Base-by-base conservation (phyloP, 768 basidiomycete species). In the Amanita pseudoporphyria region DNA sequence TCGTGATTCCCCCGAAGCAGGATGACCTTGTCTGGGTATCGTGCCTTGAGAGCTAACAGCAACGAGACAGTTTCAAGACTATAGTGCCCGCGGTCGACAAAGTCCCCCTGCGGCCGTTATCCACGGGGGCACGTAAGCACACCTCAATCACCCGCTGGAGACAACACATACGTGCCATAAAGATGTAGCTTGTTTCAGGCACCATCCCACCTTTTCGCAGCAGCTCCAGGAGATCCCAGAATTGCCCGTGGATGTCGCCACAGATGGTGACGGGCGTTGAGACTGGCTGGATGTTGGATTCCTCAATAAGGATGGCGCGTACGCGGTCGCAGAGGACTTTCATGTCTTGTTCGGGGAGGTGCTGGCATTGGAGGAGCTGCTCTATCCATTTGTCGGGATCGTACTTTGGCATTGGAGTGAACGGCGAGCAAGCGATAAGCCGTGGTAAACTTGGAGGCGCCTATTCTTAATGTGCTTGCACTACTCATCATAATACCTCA, bases 211-310 rank as follows among this genome's bases (percentile, higher is more conserved):
- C 92, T 50, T 89, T 83, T 57, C 86, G 70, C 57, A 96, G 71
- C 44, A 99, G 69, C 68, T 99, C 93, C 30, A 95, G 74, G 41
- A 98, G 71, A 61, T 98, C 95, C 85, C 92, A 98, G 67, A 96
- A 96, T 64, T 98, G 95, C 21, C 94, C 94, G 59, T 98, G 94
- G 45, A 98, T 95, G 62, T 97, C 94, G 26, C 94, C 94, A 60
- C 88, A 90, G 56, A 91, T 86, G 26, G 95, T 97, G 32, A 97
- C 95, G 1, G 95, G 95, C 55, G 81, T 87, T 30, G 88, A 87
- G 47, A 99, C 90, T 28, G 94, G 94, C 61, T 97, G 93, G 50
- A 98, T 94, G 63, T 98, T 99, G 49, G 87, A 92, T 64, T 99
- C 95, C 64, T 99, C 95, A 64, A 97, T 83, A 32, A 96, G 77